Evolutionary conservation across 768 basidiomycete species (phyloP), one percentile per base, ranked within the genome.

Genomic region (Lentinula lateritia): DNA sequence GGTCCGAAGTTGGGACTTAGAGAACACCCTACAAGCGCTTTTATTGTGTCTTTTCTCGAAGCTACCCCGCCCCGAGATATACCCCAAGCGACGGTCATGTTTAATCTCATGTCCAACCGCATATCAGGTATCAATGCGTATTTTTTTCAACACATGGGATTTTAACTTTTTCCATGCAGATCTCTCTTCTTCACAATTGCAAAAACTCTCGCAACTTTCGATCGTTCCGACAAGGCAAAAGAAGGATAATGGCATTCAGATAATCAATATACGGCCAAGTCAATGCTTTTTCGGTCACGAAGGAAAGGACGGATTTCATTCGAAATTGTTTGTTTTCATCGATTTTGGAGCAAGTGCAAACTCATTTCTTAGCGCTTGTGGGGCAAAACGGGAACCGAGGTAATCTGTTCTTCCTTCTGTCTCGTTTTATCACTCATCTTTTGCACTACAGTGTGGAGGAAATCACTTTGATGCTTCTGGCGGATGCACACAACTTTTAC

Each of bases 271-370:
- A 28, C 71, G 81, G 28, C 90, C 90, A 8, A 76, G 69, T 3
- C 87, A 88, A 60, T 93, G 92, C 65, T 92, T 88, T 69, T 80
- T 94, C 61, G 83, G 81, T 3, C 76, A 78, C 34, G 75, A 78
- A 55, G 72, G 76, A 16, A 75, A 78, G 28, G 80, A 82, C 28
- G 78, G 81, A 39, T 85, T 93, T 43, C 89, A 92, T 68, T 88
- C 89, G 3, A 88, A 89, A 64, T 74, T 96, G 1, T 97, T 98
- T 68, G 80, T 84, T 38, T 97, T 95, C 66, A 85, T 98, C 54
- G 88, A 96, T 70, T 97, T 96, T 69, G 95, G 95, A 2, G 69
- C 80, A 1, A 75, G 79, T 5, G 96, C 90, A 28, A 96, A 95
- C 66, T 78, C 82, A 3, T 98, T 99, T 74, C 77, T 99, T 50